These are phyloP conservation scores for Pelagomonas calceolata DNA, from an alignment of 108 stramenopile species.

Conservation along the genomic window DNA sequence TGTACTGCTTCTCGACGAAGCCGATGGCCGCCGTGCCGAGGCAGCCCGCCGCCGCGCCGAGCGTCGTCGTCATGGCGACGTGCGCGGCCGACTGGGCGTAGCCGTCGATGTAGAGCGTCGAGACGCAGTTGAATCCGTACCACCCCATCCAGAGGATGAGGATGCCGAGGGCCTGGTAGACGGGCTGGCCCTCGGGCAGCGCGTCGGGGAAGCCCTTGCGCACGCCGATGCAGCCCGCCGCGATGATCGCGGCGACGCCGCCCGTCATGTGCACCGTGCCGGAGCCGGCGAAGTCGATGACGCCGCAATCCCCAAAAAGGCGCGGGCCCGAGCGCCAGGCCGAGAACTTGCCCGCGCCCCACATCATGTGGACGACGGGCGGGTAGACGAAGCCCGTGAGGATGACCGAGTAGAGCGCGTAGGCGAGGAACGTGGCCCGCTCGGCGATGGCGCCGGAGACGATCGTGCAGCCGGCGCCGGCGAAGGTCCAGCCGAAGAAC, in stretches of 20 bases:
- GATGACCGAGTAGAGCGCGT: conserved; percentile 57
- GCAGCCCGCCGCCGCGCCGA: conserved; percentile 29
- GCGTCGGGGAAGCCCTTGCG: conserved; percentile 37
- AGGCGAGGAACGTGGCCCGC: conserved; percentile 59
- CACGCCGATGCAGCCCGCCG: conserved; percentile 51
- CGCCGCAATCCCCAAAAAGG: conserved; percentile 50
- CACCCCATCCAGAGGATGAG: conserved; percentile 79
- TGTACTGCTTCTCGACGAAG: neutral
- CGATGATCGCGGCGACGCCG: conserved; percentile 67
- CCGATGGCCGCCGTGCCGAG: conserved; percentile 14
- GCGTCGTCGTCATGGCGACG: conserved; percentile 42
- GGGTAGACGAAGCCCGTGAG: conserved; percentile 76
- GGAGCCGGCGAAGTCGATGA: conserved; percentile 65
- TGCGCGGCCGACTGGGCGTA: conserved; percentile 29
- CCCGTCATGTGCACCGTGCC: conserved; percentile 67
- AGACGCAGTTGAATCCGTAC: conserved; percentile 67
- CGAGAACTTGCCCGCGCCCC: conserved; percentile 43
- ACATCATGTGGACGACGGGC: conserved; percentile 63
- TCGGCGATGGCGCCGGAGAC: conserved; percentile 65
- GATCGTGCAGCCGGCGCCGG: conserved; percentile 63
- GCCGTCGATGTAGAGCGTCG: conserved; percentile 39
- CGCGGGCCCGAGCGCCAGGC: conserved; percentile 6
- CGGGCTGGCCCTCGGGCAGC: conserved; percentile 11
- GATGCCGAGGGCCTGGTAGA: conserved; percentile 65
- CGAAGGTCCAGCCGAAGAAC: conserved; percentile 66